phyloP scores from a whole-genome alignment of 2,329 filamentous ascomycete species.

The Botrytis cinerea region DNA sequence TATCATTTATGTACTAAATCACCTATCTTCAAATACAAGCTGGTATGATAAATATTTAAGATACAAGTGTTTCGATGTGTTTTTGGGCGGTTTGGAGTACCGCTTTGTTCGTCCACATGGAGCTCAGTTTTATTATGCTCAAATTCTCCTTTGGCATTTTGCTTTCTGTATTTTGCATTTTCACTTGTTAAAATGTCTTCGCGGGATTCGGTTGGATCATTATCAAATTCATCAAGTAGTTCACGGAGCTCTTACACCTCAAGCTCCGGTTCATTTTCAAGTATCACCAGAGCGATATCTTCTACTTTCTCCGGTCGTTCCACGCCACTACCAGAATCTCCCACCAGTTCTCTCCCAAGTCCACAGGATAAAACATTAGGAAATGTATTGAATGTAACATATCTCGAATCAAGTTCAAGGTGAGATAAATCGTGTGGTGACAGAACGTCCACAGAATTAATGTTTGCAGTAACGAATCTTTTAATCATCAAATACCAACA shows the following conservation, averaged over 20 bases:
- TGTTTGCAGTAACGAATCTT: background rate
- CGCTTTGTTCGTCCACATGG: background rate
- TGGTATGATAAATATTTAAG: background rate
- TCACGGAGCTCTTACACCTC: background rate
- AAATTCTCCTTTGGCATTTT: background rate
- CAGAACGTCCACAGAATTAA: background rate
- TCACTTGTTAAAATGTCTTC: background rate
- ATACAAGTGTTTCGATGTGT: background rate
- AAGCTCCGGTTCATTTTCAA: background rate
- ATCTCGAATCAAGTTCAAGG: background rate
- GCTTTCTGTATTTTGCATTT: background rate
- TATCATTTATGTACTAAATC: background rate
- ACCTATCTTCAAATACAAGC: background rate
- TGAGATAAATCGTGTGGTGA: background rate
- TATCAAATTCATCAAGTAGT: background rate
- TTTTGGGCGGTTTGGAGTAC: background rate
- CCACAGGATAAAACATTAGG: background rate
- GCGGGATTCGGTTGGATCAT: background rate
- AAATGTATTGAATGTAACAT: background rate
- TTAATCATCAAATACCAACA: background rate
- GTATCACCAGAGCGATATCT: background rate
- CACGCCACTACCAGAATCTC: background rate
- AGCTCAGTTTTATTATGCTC: background rate
- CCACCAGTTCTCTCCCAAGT: background rate
- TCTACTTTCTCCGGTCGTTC: background rate